These are phyloP conservation scores for Globisporangium paddicum DNA, from an alignment of 352 stramenopile genomes.

Conservation along the genomic window DNA sequence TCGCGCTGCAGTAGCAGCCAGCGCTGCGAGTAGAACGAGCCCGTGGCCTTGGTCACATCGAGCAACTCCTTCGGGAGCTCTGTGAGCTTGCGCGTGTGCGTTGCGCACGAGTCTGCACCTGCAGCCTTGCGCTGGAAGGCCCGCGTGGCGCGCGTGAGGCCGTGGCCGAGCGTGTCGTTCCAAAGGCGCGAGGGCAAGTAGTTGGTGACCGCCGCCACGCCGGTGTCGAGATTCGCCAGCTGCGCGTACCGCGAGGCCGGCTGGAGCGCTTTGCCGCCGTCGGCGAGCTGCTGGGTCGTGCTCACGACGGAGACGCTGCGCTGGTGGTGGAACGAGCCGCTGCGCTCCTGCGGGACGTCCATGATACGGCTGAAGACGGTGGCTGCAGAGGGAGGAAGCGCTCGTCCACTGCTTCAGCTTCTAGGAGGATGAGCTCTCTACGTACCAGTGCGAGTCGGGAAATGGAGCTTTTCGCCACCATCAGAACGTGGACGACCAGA, in stretches of 20 bases:
- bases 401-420: background rate
- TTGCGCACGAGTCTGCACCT: background rate
- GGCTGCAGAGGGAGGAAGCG: background rate
- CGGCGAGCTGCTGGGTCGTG: background rate
- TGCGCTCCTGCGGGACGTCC: background rate
- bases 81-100: slow-evolving; percentile 2
- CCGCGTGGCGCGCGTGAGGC: background rate
- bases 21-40: slow-evolving; percentile 54
- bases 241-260: slow-evolving; percentile 4
- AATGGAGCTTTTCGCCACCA: background rate
- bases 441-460: background rate
- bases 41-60: slow-evolving; percentile 19
- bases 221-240: background rate
- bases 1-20: slow-evolving; percentile 56
- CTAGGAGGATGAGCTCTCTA: background rate
- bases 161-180: slow-evolving; percentile 14
- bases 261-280: background rate
- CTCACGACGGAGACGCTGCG: background rate
- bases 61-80: slow-evolving; percentile 19
- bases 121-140: background rate
- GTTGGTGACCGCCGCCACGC: background rate
- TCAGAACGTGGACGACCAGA: background rate
- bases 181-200: slow-evolving; percentile 7
- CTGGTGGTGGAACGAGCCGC: background rate
- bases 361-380: background rate